A percentile compares a stretch with the other conserved stretches of the same genome.
phyloP scores from a whole-genome alignment of 805 yeast species.

The Metschnikowia kunwiensis region DNA sequence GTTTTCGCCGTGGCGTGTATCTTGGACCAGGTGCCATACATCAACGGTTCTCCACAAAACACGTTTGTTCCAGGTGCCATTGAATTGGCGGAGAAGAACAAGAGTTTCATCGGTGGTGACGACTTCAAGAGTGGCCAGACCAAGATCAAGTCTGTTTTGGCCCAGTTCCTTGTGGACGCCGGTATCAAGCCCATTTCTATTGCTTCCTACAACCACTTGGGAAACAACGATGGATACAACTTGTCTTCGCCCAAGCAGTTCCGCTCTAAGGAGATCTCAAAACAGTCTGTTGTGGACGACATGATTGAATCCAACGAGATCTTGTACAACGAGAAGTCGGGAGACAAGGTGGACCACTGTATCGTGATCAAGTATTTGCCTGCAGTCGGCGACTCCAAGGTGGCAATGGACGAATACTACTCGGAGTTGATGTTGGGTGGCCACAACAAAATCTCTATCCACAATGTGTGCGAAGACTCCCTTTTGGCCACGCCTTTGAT shows the following conservation, averaged over 20 bases:
- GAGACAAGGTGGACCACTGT: conserved; percentile 84
- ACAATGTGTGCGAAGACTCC: conserved; percentile 96
- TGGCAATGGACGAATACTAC: conserved; percentile 98
- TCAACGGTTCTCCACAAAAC: conserved; percentile 96
- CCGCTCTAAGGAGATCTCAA: conserved; percentile 92
- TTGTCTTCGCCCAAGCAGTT: conserved; percentile 89
- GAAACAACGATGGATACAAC: conserved; percentile 94
- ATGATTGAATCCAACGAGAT: conserved; percentile 84
- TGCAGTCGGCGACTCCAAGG: conserved; percentile 95
- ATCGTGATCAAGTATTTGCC: conserved; percentile 91
- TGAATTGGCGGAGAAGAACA: conserved; percentile 77
- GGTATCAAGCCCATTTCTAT: conserved; percentile 93
- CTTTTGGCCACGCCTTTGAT: conserved; percentile 92
- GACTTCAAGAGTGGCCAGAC: conserved; percentile 98
- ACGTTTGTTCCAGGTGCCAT: conserved; percentile 95
- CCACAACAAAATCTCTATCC: conserved; percentile 89
- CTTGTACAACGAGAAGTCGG: conserved; percentile 75
- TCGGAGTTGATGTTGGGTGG: conserved; percentile 97
- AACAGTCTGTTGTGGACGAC: conserved; percentile 90
- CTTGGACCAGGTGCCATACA: conserved; percentile 83
- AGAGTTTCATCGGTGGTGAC: conserved; percentile 88
- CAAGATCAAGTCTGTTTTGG: conserved; percentile 91
- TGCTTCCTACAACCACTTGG: conserved; percentile 94
- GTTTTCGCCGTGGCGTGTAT: conserved; percentile 91
- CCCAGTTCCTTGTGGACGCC: conserved; percentile 94